A percentile compares a stretch with the other conserved stretches of the same genome.
These are phyloP conservation scores for Rhytidhysteron rufulum DNA, from an alignment of 2,329 filamentous ascomycete species.

Conservation along the genomic window DNA sequence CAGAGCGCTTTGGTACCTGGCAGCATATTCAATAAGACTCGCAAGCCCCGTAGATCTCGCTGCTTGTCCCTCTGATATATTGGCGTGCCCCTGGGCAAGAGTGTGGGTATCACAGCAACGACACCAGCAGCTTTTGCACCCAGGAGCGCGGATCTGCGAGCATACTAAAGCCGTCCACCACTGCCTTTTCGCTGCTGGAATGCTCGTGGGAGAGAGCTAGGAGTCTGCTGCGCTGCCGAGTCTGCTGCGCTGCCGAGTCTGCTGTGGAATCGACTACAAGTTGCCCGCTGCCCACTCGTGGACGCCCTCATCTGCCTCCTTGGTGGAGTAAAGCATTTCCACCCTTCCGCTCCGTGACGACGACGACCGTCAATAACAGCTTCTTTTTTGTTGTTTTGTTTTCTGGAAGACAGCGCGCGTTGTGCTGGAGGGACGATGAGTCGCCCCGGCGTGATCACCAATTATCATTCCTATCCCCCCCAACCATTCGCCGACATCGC, in stretches of 20 bases:
- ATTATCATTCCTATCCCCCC: conserved; percentile 16
- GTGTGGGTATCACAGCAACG: conserved; percentile 35
- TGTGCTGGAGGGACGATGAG: conserved; percentile 19
- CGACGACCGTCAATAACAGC: no score
- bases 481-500: conserved; percentile 10
- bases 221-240: conserved; percentile 24
- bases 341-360: no score
- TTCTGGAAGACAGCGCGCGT: conserved; percentile 5
- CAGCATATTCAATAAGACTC: conserved; percentile 26
- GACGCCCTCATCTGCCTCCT: background rate
- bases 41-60: conserved; percentile 28
- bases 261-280: conserved; percentile 28
- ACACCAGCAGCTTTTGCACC: conserved; percentile 31
- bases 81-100: conserved; percentile 32
- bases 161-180: conserved; percentile 33
- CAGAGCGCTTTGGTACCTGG: conserved; percentile 38
- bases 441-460: conserved; percentile 25
- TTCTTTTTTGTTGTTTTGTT: no score
- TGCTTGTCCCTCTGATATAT: conserved; percentile 36
- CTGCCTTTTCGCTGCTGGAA: conserved; percentile 27
- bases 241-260: conserved; percentile 30
- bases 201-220: conserved; percentile 28
- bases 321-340: no score
- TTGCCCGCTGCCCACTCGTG: background rate
- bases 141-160: conserved; percentile 27